These are phyloP conservation scores for Penicillium pancosmium DNA, from an alignment of 495 filamentous ascomycete species.

Conservation along the genomic window DNA sequence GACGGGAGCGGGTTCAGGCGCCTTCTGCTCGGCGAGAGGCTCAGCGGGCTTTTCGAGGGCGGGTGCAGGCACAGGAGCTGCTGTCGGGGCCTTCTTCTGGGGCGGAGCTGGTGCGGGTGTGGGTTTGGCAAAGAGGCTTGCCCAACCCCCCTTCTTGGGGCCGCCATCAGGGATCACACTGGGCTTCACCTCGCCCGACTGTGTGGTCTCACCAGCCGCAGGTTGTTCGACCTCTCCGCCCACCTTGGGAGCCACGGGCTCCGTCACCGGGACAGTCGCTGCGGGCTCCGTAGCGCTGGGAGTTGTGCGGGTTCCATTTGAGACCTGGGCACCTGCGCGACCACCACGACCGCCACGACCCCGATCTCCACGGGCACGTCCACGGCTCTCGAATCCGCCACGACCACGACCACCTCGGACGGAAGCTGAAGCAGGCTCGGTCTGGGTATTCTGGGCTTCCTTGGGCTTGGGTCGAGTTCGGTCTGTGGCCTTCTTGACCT, in stretches of 20 bases:
- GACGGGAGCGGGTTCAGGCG: constrained; percentile 34
- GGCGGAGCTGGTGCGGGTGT: constrained; percentile 41
- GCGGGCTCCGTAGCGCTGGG: constrained; percentile 33
- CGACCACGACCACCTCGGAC: constrained; percentile 67
- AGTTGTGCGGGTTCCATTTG: constrained; percentile 53
- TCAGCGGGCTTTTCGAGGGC: constrained; percentile 21
- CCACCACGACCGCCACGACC: constrained; percentile 77
- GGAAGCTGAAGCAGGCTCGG: constrained; percentile 48
- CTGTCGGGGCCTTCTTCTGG: constrained; percentile 36
- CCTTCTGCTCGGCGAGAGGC: constrained; percentile 27
- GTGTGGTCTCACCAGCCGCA: constrained; percentile 27
- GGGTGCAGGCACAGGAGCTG: constrained; percentile 30
- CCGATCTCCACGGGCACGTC: constrained; percentile 73
- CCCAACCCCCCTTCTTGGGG: constrained; percentile 59
- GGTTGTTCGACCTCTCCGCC: constrained; percentile 35
- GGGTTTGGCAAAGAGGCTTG: constrained; percentile 61
- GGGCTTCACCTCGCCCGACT: constrained; percentile 44
- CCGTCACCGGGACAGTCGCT: constrained; percentile 35
- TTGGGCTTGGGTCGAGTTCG: constrained; percentile 81
- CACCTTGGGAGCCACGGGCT: constrained; percentile 41
- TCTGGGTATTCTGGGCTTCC: constrained; percentile 60
- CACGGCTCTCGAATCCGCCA: constrained; percentile 64
- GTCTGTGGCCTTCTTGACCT: constrained; percentile 88
- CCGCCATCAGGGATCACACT: constrained; percentile 45
- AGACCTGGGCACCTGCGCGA: constrained; percentile 59